A percentile compares a stretch with the other conserved stretches of the same genome.
phyloP scores from a whole-genome alignment of 768 basidiomycete genomes.

The Daedaleopsis sinensis region DNA sequence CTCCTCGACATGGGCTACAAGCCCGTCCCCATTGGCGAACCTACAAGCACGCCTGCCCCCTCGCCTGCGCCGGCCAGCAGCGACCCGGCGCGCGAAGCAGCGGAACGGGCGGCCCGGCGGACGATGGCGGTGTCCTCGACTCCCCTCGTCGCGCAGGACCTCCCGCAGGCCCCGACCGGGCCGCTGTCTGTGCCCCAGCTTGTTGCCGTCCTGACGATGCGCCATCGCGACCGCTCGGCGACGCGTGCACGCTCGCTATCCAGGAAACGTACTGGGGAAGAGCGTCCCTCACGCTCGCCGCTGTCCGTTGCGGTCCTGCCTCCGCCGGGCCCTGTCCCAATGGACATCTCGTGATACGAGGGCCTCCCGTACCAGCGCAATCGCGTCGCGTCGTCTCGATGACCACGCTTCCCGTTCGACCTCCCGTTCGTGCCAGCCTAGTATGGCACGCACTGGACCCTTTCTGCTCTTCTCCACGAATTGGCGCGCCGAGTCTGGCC shows the following conservation, averaged over 20 bases:
- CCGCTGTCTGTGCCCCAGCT: conserved; percentile 28
- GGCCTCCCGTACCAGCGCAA: not conserved
- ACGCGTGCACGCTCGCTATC: conserved; percentile 21
- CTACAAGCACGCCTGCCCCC: not conserved
- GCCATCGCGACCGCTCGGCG: conserved; percentile 27
- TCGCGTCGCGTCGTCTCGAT: conserved; percentile 10
- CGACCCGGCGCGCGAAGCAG: conserved; percentile 7
- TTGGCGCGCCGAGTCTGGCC: not conserved
- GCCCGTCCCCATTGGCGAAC: conserved; percentile 17
- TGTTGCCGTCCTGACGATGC: conserved; percentile 30
- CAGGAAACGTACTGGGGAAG: conserved; percentile 3
- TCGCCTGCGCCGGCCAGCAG: not conserved
- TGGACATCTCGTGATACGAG: not conserved
- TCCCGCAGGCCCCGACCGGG: not conserved
- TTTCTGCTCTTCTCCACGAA: conserved; percentile 1
- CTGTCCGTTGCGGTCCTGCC: conserved; percentile 1
- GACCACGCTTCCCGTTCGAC: not conserved
- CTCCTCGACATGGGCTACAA: conserved; percentile 37
- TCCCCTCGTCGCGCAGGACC: conserved; percentile 5
- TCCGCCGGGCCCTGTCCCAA: not conserved
- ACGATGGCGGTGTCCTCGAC: conserved; percentile 5
- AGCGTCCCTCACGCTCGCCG: conserved; percentile 7
- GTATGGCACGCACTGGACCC: conserved; percentile 1
- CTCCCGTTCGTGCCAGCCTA: not conserved
- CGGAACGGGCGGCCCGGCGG: conserved; percentile 15